Evolutionary conservation across 1,284 basidiomycete genomes (phyloP).

Genomic region (Hymenochaete sp.): DNA sequence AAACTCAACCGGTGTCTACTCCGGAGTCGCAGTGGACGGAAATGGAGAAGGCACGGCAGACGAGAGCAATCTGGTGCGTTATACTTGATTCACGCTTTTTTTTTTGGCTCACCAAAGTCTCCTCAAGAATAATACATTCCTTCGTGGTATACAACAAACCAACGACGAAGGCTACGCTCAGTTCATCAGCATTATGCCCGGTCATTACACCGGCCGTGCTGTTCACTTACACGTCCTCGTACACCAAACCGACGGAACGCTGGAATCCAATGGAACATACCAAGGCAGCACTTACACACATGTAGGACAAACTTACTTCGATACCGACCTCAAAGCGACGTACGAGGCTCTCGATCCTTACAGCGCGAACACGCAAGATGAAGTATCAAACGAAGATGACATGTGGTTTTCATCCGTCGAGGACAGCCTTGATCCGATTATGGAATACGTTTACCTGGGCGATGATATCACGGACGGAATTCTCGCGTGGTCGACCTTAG

Average conservation of each 20-base stretch:
- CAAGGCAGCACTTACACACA: conserved; percentile 4
- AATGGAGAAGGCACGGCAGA: conserved; percentile 6
- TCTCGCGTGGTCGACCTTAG: conserved; percentile 4
- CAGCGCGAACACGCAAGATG: conserved; percentile 8
- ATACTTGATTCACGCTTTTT: not conserved
- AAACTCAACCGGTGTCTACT: conserved; percentile 10
- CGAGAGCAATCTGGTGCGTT: conserved; percentile 3
- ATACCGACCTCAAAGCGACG: conserved; percentile 5
- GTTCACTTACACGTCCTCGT: conserved; percentile 7
- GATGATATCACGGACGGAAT: conserved; percentile 9
- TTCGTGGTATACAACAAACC: conserved; percentile 8
- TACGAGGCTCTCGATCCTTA: conserved; percentile 1
- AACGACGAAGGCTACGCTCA: conserved; percentile 7
- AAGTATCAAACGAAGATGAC: conserved; percentile 1
- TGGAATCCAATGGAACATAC: conserved; percentile 7
- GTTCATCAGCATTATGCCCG: conserved; percentile 6
- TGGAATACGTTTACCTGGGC: conserved; percentile 9
- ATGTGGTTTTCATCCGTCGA: not conserved
- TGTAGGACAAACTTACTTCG: conserved; percentile 8
- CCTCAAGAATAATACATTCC: conserved; percentile 1
- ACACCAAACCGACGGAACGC: conserved; percentile 7
- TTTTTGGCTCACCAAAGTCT: not conserved
- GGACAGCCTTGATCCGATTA: conserved; percentile 5
- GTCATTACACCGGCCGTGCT: conserved; percentile 5
- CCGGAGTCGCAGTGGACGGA: conserved; percentile 4